Percentiles rank a stretch among this genome's conserved stretches.
These are phyloP conservation scores for Pholiota molesta DNA, from an alignment of 768 basidiomycete genomes.

Conservation along the genomic window DNA sequence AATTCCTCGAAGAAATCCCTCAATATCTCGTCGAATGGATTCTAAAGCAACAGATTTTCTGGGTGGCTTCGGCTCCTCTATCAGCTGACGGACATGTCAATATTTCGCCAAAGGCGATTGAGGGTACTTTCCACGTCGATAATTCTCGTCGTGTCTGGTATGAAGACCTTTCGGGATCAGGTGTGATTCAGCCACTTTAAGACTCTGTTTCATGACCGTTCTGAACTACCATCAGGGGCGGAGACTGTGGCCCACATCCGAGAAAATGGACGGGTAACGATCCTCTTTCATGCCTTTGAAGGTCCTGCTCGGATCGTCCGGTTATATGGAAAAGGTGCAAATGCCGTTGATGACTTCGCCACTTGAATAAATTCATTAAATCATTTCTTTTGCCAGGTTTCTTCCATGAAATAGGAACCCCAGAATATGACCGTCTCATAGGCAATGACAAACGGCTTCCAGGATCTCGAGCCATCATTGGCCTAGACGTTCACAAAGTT, in stretches of 20 bases:
- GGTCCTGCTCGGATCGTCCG: conserved; percentile 60
- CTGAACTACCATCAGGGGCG: conserved; percentile 29
- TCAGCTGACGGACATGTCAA: conserved; percentile 61
- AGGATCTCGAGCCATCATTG: conserved; percentile 63
- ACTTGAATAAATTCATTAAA: background rate
- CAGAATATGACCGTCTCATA: conserved; percentile 59
- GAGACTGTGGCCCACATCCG: conserved; percentile 53
- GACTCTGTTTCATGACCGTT: background rate
- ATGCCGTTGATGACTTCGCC: background rate
- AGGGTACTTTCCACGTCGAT: conserved; percentile 62
- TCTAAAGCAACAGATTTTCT: conserved; percentile 65
- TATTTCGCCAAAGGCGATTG: conserved; percentile 65
- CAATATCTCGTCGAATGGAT: conserved; percentile 59
- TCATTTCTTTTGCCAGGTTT: conserved; percentile 43
- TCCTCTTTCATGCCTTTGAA: conserved; percentile 66
- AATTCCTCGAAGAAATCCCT: conserved; percentile 60
- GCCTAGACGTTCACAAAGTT: conserved; percentile 64
- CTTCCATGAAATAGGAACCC: conserved; percentile 63
- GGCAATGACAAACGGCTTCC: conserved; percentile 47
- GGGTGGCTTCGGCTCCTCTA: conserved; percentile 71
- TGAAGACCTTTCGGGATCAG: conserved; percentile 73
- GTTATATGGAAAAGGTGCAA: conserved; percentile 60
- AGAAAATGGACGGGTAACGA: conserved; percentile 63
- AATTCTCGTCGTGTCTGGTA: conserved; percentile 66
- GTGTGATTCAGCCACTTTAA: conserved; percentile 33